Evolutionary conservation across 2,329 filamentous ascomycete genomes (phyloP).

Genomic region (Biscogniauxia mediterranea): DNA sequence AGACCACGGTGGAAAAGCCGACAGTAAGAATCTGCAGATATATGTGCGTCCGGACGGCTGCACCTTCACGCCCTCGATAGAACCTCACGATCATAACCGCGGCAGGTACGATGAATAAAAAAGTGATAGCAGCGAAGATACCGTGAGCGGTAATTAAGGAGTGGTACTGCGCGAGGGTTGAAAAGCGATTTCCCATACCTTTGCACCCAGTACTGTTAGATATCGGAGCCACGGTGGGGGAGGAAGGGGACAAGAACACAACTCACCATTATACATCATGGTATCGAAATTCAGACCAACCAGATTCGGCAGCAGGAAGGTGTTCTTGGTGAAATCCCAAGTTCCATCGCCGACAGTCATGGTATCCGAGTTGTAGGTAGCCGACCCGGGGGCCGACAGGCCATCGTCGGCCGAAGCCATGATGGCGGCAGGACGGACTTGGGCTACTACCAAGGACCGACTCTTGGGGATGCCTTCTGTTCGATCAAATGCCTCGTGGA

Average conservation of each 20-base stretch:
- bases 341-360: slow-evolving; percentile 79
- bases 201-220: slow-evolving; percentile 6
- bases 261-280: slow-evolving; percentile 78
- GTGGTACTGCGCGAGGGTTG: slow-evolving; percentile 67
- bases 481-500: not conserved
- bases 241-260: not conserved
- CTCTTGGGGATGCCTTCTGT: not conserved
- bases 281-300: slow-evolving; percentile 76
- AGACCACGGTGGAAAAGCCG: slow-evolving; percentile 66
- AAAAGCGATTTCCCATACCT: slow-evolving; percentile 84
- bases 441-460: not conserved
- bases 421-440: slow-evolving; percentile 39
- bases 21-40: slow-evolving; percentile 71
- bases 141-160: slow-evolving; percentile 69
- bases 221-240: not conserved
- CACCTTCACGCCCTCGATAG: slow-evolving; percentile 59
- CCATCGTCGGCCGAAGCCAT: slow-evolving; percentile 61
- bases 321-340: slow-evolving; percentile 76
- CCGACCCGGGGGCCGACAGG: slow-evolving; percentile 69
- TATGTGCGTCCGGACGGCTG: slow-evolving; percentile 67
- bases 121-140: slow-evolving; percentile 68
- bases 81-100: slow-evolving; percentile 76
- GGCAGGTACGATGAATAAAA: slow-evolving; percentile 69
- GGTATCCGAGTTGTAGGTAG: slow-evolving; percentile 70
- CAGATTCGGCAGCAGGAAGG: slow-evolving; percentile 75